phyloP scores from a whole-genome alignment of 495 filamentous ascomycete genomes.

The Neurospora hispaniola region DNA sequence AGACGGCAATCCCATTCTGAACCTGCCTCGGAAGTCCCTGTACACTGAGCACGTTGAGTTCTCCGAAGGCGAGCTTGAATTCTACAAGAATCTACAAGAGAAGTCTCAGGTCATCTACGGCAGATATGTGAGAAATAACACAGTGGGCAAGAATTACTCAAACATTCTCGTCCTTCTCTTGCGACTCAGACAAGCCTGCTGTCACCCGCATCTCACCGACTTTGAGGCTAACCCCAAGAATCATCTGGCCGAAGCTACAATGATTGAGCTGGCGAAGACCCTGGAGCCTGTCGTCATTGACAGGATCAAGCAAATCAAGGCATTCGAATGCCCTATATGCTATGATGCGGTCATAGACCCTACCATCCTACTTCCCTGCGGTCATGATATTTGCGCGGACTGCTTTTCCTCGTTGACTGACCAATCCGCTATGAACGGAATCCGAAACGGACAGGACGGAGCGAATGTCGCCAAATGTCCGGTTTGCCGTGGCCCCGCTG shows the following conservation, averaged over 20 bases:
- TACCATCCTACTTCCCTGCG: slow-evolving; percentile 73
- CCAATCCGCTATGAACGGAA: slow-evolving; percentile 34
- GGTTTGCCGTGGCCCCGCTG: slow-evolving; percentile 56
- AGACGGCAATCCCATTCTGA: slow-evolving; percentile 76
- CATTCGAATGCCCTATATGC: slow-evolving; percentile 69
- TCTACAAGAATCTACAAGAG: slow-evolving; percentile 64
- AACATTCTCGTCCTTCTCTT: slow-evolving; percentile 79
- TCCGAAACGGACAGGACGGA: slow-evolving; percentile 49
- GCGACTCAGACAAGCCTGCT: slow-evolving; percentile 83
- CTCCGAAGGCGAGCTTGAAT: slow-evolving; percentile 55
- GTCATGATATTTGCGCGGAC: slow-evolving; percentile 69
- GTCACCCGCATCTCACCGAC: slow-evolving; percentile 84
- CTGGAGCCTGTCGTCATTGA: slow-evolving; percentile 51
- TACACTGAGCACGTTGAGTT: slow-evolving; percentile 61
- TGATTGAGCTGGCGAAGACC: slow-evolving; percentile 54
- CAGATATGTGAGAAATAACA: slow-evolving; percentile 60
- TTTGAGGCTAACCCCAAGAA: slow-evolving; percentile 45
- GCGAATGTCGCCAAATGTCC: slow-evolving; percentile 55
- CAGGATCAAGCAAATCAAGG: slow-evolving; percentile 51
- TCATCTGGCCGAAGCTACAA: slow-evolving; percentile 39
- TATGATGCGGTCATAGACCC: slow-evolving; percentile 67
- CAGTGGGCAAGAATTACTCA: slow-evolving; percentile 68
- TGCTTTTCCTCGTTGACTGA: slow-evolving; percentile 69
- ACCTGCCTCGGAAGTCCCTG: slow-evolving; percentile 58
- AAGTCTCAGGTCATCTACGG: slow-evolving; percentile 63